These are phyloP conservation scores for Aspergillus sclerotiicarbonarius DNA, from an alignment of 495 filamentous ascomycete species.

Conservation along the genomic window DNA sequence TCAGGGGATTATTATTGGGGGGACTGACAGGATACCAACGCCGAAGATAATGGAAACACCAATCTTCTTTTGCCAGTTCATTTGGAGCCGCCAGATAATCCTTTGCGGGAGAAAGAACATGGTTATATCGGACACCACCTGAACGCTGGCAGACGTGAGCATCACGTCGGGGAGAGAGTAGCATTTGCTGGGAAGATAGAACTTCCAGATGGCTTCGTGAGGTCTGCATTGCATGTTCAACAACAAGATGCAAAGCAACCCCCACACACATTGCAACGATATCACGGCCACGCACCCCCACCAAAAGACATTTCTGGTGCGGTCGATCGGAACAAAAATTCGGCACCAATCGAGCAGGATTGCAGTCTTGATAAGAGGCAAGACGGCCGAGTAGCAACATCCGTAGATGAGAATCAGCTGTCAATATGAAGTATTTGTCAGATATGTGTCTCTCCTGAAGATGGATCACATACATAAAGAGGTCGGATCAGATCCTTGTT, in stretches of 20 bases:
- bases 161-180: slow-evolving; percentile 20
- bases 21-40: slow-evolving; percentile 36
- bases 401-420: slow-evolving; percentile 24
- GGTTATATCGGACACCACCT: slow-evolving; percentile 37
- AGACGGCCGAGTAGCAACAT: slow-evolving; percentile 21
- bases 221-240: slow-evolving; percentile 22
- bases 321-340: slow-evolving; percentile 20
- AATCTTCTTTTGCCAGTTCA: slow-evolving; percentile 37
- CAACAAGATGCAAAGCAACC: slow-evolving; percentile 16
- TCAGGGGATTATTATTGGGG: not conserved
- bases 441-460: not conserved
- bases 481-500: slow-evolving; percentile 18
- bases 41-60: slow-evolving; percentile 44
- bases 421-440: not conserved
- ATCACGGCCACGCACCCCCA: slow-evolving; percentile 19
- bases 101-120: slow-evolving; percentile 39
- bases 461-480: slow-evolving; percentile 18
- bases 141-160: slow-evolving; percentile 31
- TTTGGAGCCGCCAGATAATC: slow-evolving; percentile 36
- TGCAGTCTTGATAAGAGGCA: slow-evolving; percentile 22
- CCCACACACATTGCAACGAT: slow-evolving; percentile 20
- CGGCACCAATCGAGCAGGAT: slow-evolving; percentile 25
- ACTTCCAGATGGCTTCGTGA: slow-evolving; percentile 22
- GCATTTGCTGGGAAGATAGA: slow-evolving; percentile 24
- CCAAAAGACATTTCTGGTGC: slow-evolving; percentile 20